Percentiles rank a stretch among this genome's conserved stretches.
Evolutionary conservation across 441 rosid genomes (phyloP).

Genomic region (Geranium incanum): DNA sequence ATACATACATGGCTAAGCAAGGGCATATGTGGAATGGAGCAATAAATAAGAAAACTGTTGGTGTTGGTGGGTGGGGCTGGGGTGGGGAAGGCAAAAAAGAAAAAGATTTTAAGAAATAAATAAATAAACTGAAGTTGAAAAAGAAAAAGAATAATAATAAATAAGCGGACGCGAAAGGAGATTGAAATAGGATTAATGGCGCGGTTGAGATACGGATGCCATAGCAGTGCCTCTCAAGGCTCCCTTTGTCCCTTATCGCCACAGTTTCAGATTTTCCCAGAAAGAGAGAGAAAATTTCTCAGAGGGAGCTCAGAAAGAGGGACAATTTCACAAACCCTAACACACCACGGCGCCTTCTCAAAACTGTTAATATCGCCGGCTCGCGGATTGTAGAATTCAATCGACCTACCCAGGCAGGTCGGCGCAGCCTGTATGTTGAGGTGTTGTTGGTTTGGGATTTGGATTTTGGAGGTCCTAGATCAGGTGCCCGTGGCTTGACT

Average conservation of each 20-base stretch:
- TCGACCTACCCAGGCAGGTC: background rate
- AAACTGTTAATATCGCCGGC: background rate
- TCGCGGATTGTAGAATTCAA: background rate
- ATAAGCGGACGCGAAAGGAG: background rate
- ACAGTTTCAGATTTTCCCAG: constrained; percentile 18
- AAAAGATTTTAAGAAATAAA: too few relatives aligned
- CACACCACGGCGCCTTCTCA: background rate
- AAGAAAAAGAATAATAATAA: too few relatives aligned
- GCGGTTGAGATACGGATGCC: background rate
- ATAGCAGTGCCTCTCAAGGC: constrained; percentile 30
- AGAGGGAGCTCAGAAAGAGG: background rate
- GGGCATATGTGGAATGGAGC: too few relatives aligned
- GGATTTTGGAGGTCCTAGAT: background rate
- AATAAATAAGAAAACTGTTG: too few relatives aligned
- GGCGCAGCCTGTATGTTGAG: background rate
- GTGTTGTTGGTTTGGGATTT: background rate
- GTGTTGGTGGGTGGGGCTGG: too few relatives aligned
- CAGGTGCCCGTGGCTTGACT: background rate
- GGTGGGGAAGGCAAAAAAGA: too few relatives aligned
- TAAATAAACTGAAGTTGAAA: too few relatives aligned
- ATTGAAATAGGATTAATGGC: background rate
- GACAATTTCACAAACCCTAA: background rate
- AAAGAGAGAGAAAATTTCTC: constrained; percentile 1
- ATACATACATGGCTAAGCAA: too few relatives aligned
- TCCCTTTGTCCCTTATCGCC: constrained; percentile 46